Percentiles rank a stretch among this genome's conserved stretches.
phyloP scores from a whole-genome alignment of 2,329 filamentous ascomycete genomes.

The Penicillium sp. region DNA sequence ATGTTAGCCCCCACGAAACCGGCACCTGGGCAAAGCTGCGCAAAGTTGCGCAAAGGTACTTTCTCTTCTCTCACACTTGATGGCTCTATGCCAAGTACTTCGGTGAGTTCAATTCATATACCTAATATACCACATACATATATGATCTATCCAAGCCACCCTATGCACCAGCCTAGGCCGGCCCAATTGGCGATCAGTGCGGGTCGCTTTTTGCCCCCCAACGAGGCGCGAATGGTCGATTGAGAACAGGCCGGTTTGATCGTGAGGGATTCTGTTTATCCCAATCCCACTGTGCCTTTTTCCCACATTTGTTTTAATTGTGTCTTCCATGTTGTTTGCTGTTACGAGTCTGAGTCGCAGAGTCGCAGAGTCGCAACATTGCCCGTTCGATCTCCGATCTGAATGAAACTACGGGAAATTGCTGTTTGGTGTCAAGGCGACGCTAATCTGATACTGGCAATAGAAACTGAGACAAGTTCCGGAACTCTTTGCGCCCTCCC shows the following conservation, averaged over 20 bases:
- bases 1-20: neutral
- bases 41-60: neutral
- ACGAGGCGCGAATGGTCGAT: constrained; percentile 1
- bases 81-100: neutral
- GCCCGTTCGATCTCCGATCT: neutral
- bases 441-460: constrained; percentile 1
- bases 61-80: neutral
- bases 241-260: constrained; percentile 8
- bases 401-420: neutral
- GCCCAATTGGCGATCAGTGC: constrained; percentile 1
- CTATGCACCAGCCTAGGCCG: neutral
- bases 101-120: neutral
- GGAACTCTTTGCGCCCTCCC: constrained; percentile 1
- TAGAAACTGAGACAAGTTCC: neutral
- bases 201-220: neutral
- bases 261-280: neutral
- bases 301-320: neutral
- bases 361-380: neutral
- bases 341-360: neutral
- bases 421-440: neutral
- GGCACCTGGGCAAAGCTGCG: neutral
- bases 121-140: neutral
- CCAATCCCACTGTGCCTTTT: neutral
- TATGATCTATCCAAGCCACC: neutral
- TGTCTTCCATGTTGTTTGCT: neutral